Evolutionary conservation across 2,329 filamentous ascomycete species (phyloP).

Genomic region (Diaporthe helianthi): DNA sequence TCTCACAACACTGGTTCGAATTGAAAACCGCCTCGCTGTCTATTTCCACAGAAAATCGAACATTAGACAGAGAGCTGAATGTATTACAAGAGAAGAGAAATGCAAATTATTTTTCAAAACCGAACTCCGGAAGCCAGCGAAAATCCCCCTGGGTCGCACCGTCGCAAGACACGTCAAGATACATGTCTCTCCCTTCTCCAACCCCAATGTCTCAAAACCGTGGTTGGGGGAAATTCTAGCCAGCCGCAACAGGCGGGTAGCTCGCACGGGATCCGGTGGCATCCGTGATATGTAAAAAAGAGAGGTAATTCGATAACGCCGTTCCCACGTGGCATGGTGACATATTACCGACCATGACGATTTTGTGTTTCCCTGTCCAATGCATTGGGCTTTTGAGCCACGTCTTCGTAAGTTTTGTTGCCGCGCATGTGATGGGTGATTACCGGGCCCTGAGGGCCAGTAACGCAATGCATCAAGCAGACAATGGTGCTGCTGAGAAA

Average conservation of each 20-base stretch:
- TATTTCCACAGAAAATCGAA: neutral
- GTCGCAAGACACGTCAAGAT: slow-evolving; percentile 21
- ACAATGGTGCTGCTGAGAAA: neutral
- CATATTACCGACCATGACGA: neutral
- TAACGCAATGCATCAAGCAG: slow-evolving; percentile 1
- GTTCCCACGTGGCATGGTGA: slow-evolving; percentile 8
- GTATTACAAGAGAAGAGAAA: slow-evolving; percentile 13
- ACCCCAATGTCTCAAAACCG: neutral
- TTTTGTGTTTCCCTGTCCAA: slow-evolving; percentile 11
- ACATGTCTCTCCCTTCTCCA: slow-evolving; percentile 10
- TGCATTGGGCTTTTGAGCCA: neutral
- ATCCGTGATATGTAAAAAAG: neutral
- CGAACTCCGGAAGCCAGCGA: neutral
- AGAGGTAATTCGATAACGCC: neutral
- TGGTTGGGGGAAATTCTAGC: neutral
- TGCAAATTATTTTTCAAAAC: neutral
- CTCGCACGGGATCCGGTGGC: neutral
- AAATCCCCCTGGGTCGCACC: neutral
- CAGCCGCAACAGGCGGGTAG: neutral
- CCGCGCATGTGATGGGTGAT: neutral
- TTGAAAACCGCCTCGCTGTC: neutral
- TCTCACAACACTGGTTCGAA: too few species aligned
- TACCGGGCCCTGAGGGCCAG: neutral
- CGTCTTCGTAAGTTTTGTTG: neutral
- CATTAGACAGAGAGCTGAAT: neutral